Evolutionary conservation across 768 basidiomycete species (phyloP).

Genomic region (Boletellus emodensis): DNA sequence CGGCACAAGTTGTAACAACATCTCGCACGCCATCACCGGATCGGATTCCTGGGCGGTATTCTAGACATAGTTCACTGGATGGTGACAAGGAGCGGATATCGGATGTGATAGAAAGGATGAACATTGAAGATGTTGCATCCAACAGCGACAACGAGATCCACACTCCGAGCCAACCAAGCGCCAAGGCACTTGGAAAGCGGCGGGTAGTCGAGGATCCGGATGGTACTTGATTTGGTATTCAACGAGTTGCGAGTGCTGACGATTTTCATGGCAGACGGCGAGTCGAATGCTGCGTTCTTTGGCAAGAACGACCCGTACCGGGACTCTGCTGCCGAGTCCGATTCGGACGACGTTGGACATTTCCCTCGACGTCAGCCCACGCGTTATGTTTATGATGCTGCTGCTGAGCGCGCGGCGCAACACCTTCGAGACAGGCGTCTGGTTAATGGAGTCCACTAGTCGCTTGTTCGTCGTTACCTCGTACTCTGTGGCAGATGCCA

Average conservation of each 20-base stretch:
- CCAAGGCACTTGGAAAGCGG: slow-evolving; percentile 86
- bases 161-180: slow-evolving; percentile 63
- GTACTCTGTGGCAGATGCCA: slow-evolving; percentile 12
- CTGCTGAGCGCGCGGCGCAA: slow-evolving; percentile 72
- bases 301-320: slow-evolving; percentile 35
- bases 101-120: slow-evolving; percentile 28
- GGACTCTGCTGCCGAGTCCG: slow-evolving; percentile 41
- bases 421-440: slow-evolving; percentile 45
- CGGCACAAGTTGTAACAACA: slow-evolving; percentile 39
- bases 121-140: slow-evolving; percentile 20
- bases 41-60: slow-evolving; percentile 22
- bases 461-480: not conserved
- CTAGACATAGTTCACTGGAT: slow-evolving; percentile 23
- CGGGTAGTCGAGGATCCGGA: slow-evolving; percentile 52
- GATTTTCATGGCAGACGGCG: slow-evolving; percentile 32
- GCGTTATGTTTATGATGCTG: slow-evolving; percentile 89
- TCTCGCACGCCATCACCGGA: slow-evolving; percentile 75
- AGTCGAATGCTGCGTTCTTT: slow-evolving; percentile 56
- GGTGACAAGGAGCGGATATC: slow-evolving; percentile 20
- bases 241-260: not conserved
- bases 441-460: slow-evolving; percentile 48
- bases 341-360: slow-evolving; percentile 43
- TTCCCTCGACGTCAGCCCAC: slow-evolving; percentile 44
- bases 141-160: slow-evolving; percentile 27
- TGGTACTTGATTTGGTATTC: slow-evolving; percentile 26